Base-by-base conservation (phyloP, 73 alveolate species). In the Stentor roeselii region DNA sequence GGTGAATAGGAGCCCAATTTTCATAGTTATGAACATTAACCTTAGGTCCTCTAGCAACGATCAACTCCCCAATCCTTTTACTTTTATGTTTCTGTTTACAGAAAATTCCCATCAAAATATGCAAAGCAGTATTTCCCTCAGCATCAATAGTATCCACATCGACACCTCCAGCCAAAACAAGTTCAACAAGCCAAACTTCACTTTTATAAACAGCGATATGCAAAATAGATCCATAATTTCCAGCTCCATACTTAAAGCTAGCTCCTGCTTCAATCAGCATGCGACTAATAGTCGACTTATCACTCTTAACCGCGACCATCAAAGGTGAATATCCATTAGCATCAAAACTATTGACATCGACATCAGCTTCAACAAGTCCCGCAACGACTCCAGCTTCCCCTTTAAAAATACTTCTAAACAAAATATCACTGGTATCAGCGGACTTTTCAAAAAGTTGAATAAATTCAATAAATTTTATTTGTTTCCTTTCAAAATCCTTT, bases 41-140 rank as follows among this genome's bases (percentile, higher is more conserved):
- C 27, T 34, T 30, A 27, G 84, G 36, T 35, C 85, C 85, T 3
- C 30, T 30, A 36, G 41, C 3, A 14, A 83, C n/a, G 38, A 83
- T 60, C 3, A 34, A 3, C 3, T 76, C 87, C 15, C 67, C 86
- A 6, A 83, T 83, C 34, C 31, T 32, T 15, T 31, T 50, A 3
- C 86, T 35, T 35, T 32, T 34, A 15, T n/a, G 21, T 76, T 78
- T 60, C 37, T 83, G 76, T 76, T 75, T 31, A 3, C 84, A 60
- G 40, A 61, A 83, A 3, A 61, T 41, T 31, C 31, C 31, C 86
- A 83, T 83, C 21, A 36, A 50, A n/a, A 50, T 59, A 42, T 83
- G 89, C 11, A 83, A 42, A 3, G 89, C 86, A 3, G 89, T 83
- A 36, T 83, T 83, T 76, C 86, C 86, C 36, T 83, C 86, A 4